Base-by-base conservation (phyloP, 495 filamentous ascomycete genomes). In the Penicillium robsamsonii region DNA sequence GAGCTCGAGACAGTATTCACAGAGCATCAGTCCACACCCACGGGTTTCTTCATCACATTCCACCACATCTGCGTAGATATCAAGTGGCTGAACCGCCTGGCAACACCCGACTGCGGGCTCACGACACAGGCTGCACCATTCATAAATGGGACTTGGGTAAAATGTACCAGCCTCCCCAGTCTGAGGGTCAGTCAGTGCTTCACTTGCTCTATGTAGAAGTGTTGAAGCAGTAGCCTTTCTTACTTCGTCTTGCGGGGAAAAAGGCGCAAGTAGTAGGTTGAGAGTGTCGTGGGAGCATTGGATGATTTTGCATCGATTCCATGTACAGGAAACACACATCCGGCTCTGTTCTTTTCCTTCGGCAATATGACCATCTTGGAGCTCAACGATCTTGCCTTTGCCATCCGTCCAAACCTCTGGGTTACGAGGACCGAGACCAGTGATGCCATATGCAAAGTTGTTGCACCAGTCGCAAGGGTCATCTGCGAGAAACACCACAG, bases 361-460 rank as follows among this genome's bases (percentile, higher is more conserved):
- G 0, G 20, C 13, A 12, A 25, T 40, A 27, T 61, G 50, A 0
- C 55, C 55, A 53, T 58, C 31, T 3, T 0, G 5, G 3, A 50
- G 31, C 30, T 58, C 59, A 10, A 53, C 18, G 24, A 37, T 33
- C 5, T n/a, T 29, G 9, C 38, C 35, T 3, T 35, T 33, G 13
- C 42, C 45, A 46, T 31, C 30, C 4, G 17, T 29, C 8, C 15
- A 30, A 8, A 58, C 22, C 11, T 61, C 55, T 4, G 50, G 29
- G 33, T 35, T 22, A 17, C 55, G 37, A 20, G 4, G 8, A 5
- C 55, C 55, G n/a, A 58, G 50, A 0, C 59, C 59, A 13, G 22
- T 17, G 8, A 61, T 54, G 0, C 59, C 59, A 20, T 55, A 61
- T 1, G 59, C 59, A 43, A 45, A 58, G 31, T 61, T 61, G 18